Percentiles rank a stretch among this genome's conserved stretches.
Evolutionary conservation across 2,329 filamentous ascomycete species (phyloP).

Genomic region (Talaromyces piceae): DNA sequence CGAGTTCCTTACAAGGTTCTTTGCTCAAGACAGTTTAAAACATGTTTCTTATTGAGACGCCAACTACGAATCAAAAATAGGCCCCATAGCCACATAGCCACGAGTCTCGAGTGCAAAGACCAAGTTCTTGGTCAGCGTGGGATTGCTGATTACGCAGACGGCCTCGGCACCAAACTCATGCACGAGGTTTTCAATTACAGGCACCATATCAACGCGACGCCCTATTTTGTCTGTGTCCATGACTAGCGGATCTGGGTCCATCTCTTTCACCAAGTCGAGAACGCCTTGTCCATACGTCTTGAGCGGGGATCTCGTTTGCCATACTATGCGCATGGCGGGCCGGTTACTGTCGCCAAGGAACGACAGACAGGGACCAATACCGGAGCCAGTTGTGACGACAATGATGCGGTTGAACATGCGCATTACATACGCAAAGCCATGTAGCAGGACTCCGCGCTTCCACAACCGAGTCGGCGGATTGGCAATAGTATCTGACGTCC

Average conservation of each 20-base stretch:
- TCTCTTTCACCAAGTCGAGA: constrained; percentile 47
- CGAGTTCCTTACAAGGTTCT: not conserved
- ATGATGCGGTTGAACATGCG: constrained; percentile 59
- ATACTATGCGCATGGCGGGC: constrained; percentile 52
- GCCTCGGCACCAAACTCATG: constrained; percentile 51
- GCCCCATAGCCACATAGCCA: constrained; percentile 61
- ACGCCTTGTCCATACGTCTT: constrained; percentile 56
- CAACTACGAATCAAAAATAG: constrained; percentile 62
- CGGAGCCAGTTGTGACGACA: constrained; percentile 64
- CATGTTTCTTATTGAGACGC: not conserved
- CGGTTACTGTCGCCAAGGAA: constrained; percentile 46
- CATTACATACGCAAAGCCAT: constrained; percentile 61
- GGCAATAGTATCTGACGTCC: constrained; percentile 59
- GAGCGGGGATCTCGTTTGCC: constrained; percentile 57
- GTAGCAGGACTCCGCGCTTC: constrained; percentile 60
- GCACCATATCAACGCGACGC: constrained; percentile 52
- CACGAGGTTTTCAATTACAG: constrained; percentile 46
- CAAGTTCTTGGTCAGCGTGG: constrained; percentile 58
- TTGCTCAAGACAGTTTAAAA: not conserved
- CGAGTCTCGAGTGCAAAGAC: constrained; percentile 62
- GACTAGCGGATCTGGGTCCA: constrained; percentile 57
- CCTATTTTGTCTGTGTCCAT: constrained; percentile 57
- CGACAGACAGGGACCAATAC: constrained; percentile 62
- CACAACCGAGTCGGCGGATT: constrained; percentile 56
- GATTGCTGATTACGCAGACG: constrained; percentile 66